Evolutionary conservation across 2,329 filamentous ascomycete species (phyloP).

Genomic region (Aspergillus luchuensis): DNA sequence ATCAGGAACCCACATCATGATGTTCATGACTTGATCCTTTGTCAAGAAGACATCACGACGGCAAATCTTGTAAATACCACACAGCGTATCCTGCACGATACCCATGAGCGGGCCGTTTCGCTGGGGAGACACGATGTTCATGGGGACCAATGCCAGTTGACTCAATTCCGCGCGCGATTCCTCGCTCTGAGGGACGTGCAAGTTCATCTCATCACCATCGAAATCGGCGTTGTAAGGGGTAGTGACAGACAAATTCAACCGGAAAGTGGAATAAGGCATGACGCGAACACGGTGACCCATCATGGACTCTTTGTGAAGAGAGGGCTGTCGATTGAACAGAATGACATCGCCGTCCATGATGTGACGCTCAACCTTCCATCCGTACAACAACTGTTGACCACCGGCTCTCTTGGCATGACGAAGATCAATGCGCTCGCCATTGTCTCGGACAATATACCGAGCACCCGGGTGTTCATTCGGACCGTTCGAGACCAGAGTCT

Average conservation of each 20-base stretch:
- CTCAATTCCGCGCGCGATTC: slow-evolving; percentile 94
- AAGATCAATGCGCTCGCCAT: slow-evolving; percentile 91
- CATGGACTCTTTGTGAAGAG: slow-evolving; percentile 99
- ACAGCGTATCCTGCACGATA: slow-evolving; percentile 97
- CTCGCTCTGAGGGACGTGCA: slow-evolving; percentile 97
- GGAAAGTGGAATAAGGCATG: slow-evolving; percentile 99
- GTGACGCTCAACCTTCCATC: slow-evolving; percentile 98
- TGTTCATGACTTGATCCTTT: slow-evolving; percentile 92
- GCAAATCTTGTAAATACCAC: slow-evolving; percentile 95
- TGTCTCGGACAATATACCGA: slow-evolving; percentile 91
- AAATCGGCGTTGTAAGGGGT: slow-evolving; percentile 99
- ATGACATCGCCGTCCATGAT: slow-evolving; percentile 96
- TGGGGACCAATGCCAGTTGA: slow-evolving; percentile 94
- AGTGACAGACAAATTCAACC: slow-evolving; percentile 94
- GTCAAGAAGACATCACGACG: slow-evolving; percentile 88
- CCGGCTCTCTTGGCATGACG: slow-evolving; percentile 87
- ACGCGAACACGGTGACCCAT: slow-evolving; percentile 98
- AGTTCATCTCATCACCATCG: slow-evolving; percentile 99
- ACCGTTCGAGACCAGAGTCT: slow-evolving; percentile 85
- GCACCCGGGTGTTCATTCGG: slow-evolving; percentile 94
- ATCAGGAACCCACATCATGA: slow-evolving; percentile 94
- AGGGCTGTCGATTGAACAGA: slow-evolving; percentile 99
- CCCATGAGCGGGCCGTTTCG: slow-evolving; percentile 98
- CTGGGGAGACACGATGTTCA: slow-evolving; percentile 97
- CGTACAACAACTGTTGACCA: slow-evolving; percentile 81